Percentiles rank a stretch among this genome's conserved stretches.
Conservation (phyloP, 495 filamentous ascomycete genomes). For the Aspergillus carlsbadensis region DNA sequence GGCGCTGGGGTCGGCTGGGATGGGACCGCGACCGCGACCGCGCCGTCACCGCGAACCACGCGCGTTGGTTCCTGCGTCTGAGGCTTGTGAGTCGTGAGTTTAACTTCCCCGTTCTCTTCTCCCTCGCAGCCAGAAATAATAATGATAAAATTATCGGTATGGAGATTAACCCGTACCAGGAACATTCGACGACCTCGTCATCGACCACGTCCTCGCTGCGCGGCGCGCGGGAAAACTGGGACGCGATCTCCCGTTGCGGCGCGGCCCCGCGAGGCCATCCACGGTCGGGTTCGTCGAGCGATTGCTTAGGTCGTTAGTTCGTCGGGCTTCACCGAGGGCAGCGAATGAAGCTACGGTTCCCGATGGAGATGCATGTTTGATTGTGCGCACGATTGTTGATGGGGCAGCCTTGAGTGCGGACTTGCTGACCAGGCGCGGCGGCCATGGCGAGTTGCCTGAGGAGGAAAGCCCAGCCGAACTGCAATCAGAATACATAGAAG, state of each 20-base stretch:
- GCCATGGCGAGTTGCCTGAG: too few species aligned
- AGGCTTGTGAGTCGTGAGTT: neutral
- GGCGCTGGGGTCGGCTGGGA: neutral
- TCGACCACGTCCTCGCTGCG: neutral
- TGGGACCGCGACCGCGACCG: neutral
- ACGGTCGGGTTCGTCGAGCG: neutral
- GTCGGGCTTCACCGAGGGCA: too few species aligned
- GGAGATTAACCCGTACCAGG: neutral
- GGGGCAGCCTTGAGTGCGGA: neutral
- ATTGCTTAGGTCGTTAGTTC: neutral
- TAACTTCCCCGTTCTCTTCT: neutral
- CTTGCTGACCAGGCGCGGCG: too few species aligned
- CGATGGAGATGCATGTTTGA: neutral
- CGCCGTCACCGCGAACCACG: neutral
- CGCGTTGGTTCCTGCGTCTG: neutral
- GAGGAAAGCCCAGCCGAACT: neutral
- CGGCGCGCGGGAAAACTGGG: neutral
- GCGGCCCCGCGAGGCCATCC: neutral
- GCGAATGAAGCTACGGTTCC: neutral
- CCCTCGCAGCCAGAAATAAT: neutral
- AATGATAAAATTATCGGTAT: neutral
- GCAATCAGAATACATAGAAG: neutral
- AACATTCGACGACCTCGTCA: neutral
- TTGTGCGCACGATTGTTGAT: neutral
- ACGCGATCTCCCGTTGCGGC: neutral